Evolutionary conservation across 140 eudicot genomes (phyloP).

Genomic region (Flaveria floridana): DNA sequence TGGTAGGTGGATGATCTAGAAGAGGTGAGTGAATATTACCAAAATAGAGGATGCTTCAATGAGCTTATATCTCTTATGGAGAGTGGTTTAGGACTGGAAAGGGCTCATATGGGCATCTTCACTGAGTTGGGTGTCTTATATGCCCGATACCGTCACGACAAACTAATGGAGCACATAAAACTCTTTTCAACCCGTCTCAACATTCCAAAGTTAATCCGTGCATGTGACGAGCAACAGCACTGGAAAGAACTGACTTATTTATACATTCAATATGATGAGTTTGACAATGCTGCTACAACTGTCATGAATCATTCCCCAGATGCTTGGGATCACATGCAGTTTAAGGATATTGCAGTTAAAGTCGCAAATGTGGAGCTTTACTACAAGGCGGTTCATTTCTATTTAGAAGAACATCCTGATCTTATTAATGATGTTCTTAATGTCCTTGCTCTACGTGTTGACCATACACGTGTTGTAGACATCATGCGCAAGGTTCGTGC

Average conservation of each 20-base stretch:
- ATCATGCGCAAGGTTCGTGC: slow-evolving; percentile 88
- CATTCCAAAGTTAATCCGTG: slow-evolving; percentile 92
- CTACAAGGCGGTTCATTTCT: slow-evolving; percentile 95
- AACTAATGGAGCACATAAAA: slow-evolving; percentile 96
- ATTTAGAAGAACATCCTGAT: slow-evolving; percentile 96
- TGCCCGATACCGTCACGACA: slow-evolving; percentile 94
- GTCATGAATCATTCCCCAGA: slow-evolving; percentile 99
- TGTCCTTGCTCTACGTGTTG: slow-evolving; percentile 96
- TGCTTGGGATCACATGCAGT: slow-evolving; percentile 99
- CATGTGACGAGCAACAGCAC: slow-evolving; percentile 99
- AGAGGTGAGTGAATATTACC: slow-evolving; percentile 94
- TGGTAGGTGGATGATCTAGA: slow-evolving; percentile 93
- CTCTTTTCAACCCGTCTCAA: slow-evolving; percentile 92
- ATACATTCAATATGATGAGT: slow-evolving; percentile 91
- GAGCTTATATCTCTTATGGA: slow-evolving; percentile 97
- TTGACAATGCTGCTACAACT: slow-evolving; percentile 95
- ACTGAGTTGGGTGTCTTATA: slow-evolving; percentile 95
- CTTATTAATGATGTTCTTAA: slow-evolving; percentile 90
- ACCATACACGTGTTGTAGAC: slow-evolving; percentile 98
- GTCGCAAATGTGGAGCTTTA: slow-evolving; percentile 96
- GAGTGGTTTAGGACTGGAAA: slow-evolving; percentile 95
- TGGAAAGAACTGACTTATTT: slow-evolving; percentile 91
- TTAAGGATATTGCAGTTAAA: slow-evolving; percentile 88
- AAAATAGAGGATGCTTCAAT: slow-evolving; percentile 98
- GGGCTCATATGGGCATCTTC: slow-evolving; percentile 99